Base-by-base conservation (phyloP, 441 rosid species). In the Pelargonium fulgidum region DNA sequence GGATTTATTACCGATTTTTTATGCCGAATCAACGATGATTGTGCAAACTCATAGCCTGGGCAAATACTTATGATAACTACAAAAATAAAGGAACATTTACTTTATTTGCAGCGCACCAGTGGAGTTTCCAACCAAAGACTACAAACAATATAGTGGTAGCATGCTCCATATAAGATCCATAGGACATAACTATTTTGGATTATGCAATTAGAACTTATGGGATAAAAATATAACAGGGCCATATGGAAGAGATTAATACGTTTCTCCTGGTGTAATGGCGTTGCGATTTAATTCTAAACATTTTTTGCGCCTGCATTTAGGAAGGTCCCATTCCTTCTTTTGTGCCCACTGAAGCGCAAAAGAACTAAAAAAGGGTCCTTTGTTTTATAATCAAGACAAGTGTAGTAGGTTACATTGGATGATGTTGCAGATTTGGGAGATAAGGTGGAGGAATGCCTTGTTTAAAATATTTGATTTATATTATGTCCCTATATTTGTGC, bases 111-210 rank as follows among this genome's bases (percentile, higher is more conserved):
- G 26, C 65, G 22, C 39, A 62, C 41, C 65, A 65, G 11, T 59
- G 52, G 64, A 64, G 65, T 68, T 61, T 50, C 61, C 13, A 24
- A 65, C 7, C 66, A 66, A 67, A 44, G 52, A 66, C 42, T 59
- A 1, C 33, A 58, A 19, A 0, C 4, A 7, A 17, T 26, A 19
- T 58, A n/a, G 29, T 58, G 62, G 29, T 58, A 24, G 9, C 17
- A 54, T 58, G 62, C 29, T 19, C 62, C 62, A 47, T 48, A 39
- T 19, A 22, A 50, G 9, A 39, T 50, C 10, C 36, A 54, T 45
- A 20, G 36, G 11, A 63, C 52, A 20, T 3, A 59, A 59, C 7
- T 20, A 59, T 59, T 59, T 59, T 12, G 24, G 63, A 20, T 59
- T 22, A 59, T 22, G 33, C 4, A 26, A 59, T 59, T 59, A 59